Evolutionary conservation across 768 basidiomycete species (phyloP).

Genomic region (Sarcodon sp.): DNA sequence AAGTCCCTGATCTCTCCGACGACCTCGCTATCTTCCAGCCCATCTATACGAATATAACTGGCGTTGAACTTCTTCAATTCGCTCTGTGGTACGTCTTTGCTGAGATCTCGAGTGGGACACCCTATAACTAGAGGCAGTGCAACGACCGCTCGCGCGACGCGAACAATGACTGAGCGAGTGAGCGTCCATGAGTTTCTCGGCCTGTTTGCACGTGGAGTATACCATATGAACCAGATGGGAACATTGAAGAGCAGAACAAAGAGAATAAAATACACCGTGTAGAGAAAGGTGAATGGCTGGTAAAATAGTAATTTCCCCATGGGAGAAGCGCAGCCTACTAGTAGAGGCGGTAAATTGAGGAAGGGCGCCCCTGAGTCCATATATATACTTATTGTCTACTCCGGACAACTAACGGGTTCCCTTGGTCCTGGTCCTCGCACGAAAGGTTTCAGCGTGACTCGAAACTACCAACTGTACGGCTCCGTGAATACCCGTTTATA

Average conservation of each 20-base stretch:
- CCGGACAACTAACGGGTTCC: too few species aligned
- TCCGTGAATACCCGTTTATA: too few species aligned
- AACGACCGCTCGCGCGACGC: neutral
- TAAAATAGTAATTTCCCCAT: neutral
- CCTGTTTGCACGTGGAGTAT: conserved; percentile 1
- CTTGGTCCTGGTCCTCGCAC: too few species aligned
- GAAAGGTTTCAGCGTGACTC: too few species aligned
- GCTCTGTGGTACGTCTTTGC: conserved; percentile 1
- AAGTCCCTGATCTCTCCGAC: conserved; percentile 14
- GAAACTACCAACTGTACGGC: too few species aligned
- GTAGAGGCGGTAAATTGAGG: too few species aligned
- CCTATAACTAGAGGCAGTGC: neutral
- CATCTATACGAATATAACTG: conserved; percentile 8
- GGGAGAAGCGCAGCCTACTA: neutral
- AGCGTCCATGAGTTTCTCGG: conserved; percentile 5
- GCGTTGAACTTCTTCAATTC: neutral
- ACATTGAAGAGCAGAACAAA: conserved; percentile 2
- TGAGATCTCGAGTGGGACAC: neutral
- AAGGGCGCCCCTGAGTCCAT: too few species aligned
- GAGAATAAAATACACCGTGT: conserved; percentile 3
- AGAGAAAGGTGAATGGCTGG: conserved; percentile 8
- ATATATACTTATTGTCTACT: too few species aligned
- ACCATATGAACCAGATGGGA: conserved; percentile 6
- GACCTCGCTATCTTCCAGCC: conserved; percentile 5
- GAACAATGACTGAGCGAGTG: conserved; percentile 3